phyloP scores from a whole-genome alignment of 2,329 filamentous ascomycete genomes.

The Stachybotrys elegans region DNA sequence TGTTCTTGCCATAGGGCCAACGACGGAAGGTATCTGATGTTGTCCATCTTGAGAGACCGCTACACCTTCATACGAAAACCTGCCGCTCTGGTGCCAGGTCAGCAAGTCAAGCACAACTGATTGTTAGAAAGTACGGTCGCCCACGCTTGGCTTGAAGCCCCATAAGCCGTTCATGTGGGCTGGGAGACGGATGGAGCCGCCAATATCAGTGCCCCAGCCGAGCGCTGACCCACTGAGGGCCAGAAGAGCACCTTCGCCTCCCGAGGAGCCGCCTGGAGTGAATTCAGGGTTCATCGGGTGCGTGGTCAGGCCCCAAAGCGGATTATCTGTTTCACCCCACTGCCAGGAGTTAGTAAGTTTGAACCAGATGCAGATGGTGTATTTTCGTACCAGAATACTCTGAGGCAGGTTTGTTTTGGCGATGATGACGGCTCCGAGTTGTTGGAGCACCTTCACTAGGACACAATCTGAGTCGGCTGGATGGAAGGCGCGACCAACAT shows the following conservation, averaged over 20 bases:
- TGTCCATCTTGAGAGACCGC: slow-evolving; percentile 59
- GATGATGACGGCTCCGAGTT: slow-evolving; percentile 45
- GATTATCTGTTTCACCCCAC: slow-evolving; percentile 23
- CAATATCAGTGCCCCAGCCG: slow-evolving; percentile 20
- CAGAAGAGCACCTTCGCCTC: slow-evolving; percentile 16
- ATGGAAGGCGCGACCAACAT: slow-evolving; percentile 43
- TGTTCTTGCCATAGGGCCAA: slow-evolving; percentile 52
- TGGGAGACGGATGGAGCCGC: slow-evolving; percentile 21
- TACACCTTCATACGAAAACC: slow-evolving; percentile 53
- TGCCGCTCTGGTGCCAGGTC: slow-evolving; percentile 42
- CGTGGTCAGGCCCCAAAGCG: slow-evolving; percentile 19
- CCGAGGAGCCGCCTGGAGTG: slow-evolving; percentile 21
- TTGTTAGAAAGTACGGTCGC: slow-evolving; percentile 4
- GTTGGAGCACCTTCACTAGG: slow-evolving; percentile 42
- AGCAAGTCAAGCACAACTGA: too few species aligned
- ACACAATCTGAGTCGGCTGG: slow-evolving; percentile 43
- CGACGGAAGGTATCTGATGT: slow-evolving; percentile 56
- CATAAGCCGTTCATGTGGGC: slow-evolving; percentile 16
- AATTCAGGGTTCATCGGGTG: slow-evolving; percentile 14
- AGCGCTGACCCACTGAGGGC: slow-evolving; percentile 11
- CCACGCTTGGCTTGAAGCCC: slow-evolving; percentile 19
- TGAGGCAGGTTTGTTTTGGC: slow-evolving; percentile 40
- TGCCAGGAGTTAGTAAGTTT: not conserved
- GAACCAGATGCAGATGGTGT: too few species aligned
- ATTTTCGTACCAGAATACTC: slow-evolving; percentile 14